Base-by-base conservation (phyloP, 2,329 filamentous ascomycete genomes). In the Aspergillus oerlinghausenensis region DNA sequence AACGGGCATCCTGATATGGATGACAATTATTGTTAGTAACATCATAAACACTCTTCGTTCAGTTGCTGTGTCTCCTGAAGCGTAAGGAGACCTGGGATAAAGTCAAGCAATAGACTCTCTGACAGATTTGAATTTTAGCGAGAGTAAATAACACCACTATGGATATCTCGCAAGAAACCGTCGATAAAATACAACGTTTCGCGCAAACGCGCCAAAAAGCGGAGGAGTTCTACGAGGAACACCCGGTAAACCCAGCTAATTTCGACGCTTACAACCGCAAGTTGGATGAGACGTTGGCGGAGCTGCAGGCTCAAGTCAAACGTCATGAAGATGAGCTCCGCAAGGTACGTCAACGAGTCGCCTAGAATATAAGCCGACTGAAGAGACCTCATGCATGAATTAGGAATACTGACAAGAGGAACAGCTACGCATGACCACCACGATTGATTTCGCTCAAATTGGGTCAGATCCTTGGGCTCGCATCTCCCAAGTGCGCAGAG, bases 211-310 rank as follows among this genome's bases (percentile, higher is more conserved):
- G 73, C 49, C 65, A 65, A 50, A 67, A 68, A 43, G 65, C 68
- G 23, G 73, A 76, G 59, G 62, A 65, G n/a, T 65, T 72, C 54
- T 68, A 70, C 49, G 60, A 60, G 14, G 55, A 65, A 32, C 65
- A 72, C 23, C 66, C 64, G 50, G 59, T 70, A 9, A 69, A 62
- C 49, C 53, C 63, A 28, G 63, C 67, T 19, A 63, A 65, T 50
- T 58, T 73, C 32, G 68, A 71, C 54, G 63, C 63, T 17, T 75
- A 76, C 60, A 68, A 71, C 23, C 65, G 61, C 45, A 70, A 65
- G 28, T 76, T 93, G 48, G 83, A 90, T 56, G 81, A 83, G 54
- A 90, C 89, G 1, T 67, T 92, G 48, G 81, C 80, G 60, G 85
- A 88, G 67, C 82, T 93, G 1, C 84, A 88, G 68, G 73, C 74